Evolutionary conservation across 768 basidiomycete species (phyloP).

Genomic region (Cyclocybe cylindracea): DNA sequence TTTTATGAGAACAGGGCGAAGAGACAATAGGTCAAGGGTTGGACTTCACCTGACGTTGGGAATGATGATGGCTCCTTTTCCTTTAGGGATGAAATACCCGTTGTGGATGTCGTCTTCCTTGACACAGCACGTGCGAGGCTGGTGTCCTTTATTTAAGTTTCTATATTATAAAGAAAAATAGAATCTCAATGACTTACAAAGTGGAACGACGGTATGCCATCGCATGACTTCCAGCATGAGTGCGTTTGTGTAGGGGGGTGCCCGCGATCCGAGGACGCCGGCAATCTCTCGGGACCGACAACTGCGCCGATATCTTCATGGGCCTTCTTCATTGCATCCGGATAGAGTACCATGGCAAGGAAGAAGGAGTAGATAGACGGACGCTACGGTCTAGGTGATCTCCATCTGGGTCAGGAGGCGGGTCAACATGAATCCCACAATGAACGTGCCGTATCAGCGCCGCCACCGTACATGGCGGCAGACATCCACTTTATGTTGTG

Average conservation of each 20-base stretch:
- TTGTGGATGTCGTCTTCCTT: no score
- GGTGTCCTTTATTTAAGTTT: conserved; percentile 57
- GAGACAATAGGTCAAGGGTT: neutral
- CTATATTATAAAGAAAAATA: conserved; percentile 28
- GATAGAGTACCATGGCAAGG: conserved; percentile 39
- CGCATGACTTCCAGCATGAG: conserved; percentile 37
- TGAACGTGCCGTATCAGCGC: conserved; percentile 38
- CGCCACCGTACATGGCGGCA: conserved; percentile 49
- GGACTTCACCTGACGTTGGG: conserved; percentile 48
- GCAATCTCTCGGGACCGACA: conserved; percentile 40
- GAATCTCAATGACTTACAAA: conserved; percentile 17
- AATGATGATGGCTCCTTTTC: conserved; percentile 52
- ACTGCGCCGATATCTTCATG: conserved; percentile 44
- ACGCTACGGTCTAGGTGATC: conserved; percentile 31
- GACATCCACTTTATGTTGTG: conserved; percentile 44
- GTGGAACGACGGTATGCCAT: conserved; percentile 35
- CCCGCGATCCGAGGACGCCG: conserved; percentile 37
- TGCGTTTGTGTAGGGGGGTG: conserved; percentile 43
- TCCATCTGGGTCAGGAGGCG: neutral
- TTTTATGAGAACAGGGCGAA: neutral
- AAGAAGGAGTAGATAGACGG: conserved; percentile 39
- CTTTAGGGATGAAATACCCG: no score
- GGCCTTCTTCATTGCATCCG: conserved; percentile 37
- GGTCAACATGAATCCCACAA: neutral
- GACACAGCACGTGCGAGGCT: conserved; percentile 44